Base-by-base conservation (phyloP, 768 basidiomycete species). In the Rhodotorula graminis region DNA sequence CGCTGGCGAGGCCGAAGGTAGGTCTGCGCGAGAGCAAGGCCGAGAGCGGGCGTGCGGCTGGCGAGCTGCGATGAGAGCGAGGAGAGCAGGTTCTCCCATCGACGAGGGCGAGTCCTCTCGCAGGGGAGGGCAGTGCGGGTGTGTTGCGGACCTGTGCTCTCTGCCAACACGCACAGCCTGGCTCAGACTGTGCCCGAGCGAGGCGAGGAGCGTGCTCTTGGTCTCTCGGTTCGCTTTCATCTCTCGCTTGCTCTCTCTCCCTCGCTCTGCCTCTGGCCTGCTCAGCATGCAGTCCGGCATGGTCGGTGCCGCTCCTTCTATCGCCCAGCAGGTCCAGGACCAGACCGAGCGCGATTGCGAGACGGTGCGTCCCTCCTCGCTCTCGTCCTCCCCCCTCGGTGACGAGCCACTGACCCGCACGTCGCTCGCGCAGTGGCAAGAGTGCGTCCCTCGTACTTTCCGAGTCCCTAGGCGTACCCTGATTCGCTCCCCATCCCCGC, bases 381-480 rank as follows among this genome's bases (percentile, higher is more conserved):
- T n/a, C 42, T 29, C 7, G 42, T 46, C 59, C n/a, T 46, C 44
- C 42, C 59, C 42, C 18, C 14, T 16, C 46, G 27, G 27, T 25
- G 42, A 44, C 5, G 59, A 11, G 11, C 1, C 23, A 0, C 37
- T 25, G 23, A 23, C 37, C 8, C 23, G 21, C 27, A 3, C 1
- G 7, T 37, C 56, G 18, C 56, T 19, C 14, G 25, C 27, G 37
- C 37, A 59, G 58, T 59, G 58, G 58, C 58, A 42, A 18, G 37
- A 37, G 58, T 44, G 18, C 4, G 58, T n/a, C 10, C 3, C 21
- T 11, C 21, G 8, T n/a, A n/a, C 4, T 4, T 5, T 19, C 33
- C 0, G 18, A 6, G 5, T 1, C 23, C 3, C 57, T 59, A 4
- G 2, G 11, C 25, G 23, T 6, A 27, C 14, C 11, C 12, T n/a